Percentiles rank a stretch among this genome's conserved stretches.
phyloP scores from a whole-genome alignment of 176 grass and related monocot species.

The Carex cristatella region DNA sequence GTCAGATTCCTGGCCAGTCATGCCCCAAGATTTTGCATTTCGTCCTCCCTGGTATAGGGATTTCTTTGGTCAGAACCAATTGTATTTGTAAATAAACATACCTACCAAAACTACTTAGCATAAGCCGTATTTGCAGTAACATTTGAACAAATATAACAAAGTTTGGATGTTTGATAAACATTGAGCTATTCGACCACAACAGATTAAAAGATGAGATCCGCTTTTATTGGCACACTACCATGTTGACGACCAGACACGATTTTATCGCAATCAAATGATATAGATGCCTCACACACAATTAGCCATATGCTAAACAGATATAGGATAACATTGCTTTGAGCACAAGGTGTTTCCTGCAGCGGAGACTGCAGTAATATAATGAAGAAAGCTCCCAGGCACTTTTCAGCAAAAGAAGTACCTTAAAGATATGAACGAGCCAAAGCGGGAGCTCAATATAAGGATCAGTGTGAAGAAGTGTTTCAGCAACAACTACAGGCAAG shows the following conservation, averaged over 20 bases:
- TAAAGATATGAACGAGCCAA: conserved; percentile 98
- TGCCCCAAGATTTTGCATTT: conserved; percentile 62
- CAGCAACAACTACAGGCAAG: conserved; percentile 69
- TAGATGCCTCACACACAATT: background rate
- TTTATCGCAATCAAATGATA: background rate
- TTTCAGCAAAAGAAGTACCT: conserved; percentile 39
- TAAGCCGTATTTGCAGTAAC: background rate
- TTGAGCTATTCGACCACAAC: background rate
- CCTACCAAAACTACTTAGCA: background rate
- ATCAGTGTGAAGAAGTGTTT: conserved; percentile 89
- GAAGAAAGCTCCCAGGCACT: background rate
- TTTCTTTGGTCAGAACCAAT: background rate
- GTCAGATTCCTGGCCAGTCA: conserved; percentile 85
- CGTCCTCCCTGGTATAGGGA: conserved; percentile 34
- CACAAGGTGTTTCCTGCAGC: background rate
- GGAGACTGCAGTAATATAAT: background rate
- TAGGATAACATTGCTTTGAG: background rate
- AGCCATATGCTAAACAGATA: background rate
- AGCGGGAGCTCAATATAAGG: conserved; percentile 85
- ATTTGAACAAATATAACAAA: conserved; percentile 9
- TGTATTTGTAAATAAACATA: background rate
- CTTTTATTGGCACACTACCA: background rate
- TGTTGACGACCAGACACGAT: background rate
- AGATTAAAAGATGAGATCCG: background rate
- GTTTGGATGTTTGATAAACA: background rate